Evolutionary conservation across 441 rosid genomes (phyloP).

Genomic region (Arabidopsis lyrata): DNA sequence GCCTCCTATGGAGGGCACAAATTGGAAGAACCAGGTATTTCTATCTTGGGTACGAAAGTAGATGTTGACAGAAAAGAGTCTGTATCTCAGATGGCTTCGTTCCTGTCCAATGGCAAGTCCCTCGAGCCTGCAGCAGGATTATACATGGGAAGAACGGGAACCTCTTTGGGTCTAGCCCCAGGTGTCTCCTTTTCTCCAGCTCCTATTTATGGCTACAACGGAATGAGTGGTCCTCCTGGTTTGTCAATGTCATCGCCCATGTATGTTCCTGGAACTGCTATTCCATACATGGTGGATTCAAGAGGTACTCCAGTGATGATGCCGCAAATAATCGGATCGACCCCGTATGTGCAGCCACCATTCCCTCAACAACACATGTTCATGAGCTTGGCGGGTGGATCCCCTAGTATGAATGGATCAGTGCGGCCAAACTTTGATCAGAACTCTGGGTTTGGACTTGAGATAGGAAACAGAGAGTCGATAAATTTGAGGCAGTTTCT

Average conservation of each 20-base stretch:
- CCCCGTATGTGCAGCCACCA: constrained; percentile 57
- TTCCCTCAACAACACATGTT: constrained; percentile 70
- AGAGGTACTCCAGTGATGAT: constrained; percentile 69
- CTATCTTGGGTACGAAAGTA: constrained; percentile 84
- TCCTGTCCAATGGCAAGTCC: constrained; percentile 70
- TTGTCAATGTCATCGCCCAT: constrained; percentile 65
- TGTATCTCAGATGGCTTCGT: constrained; percentile 53
- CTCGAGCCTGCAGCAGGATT: constrained; percentile 58
- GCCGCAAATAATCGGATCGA: constrained; percentile 73
- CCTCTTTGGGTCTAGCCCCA: constrained; percentile 65
- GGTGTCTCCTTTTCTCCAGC: constrained; percentile 63
- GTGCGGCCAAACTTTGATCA: constrained; percentile 76
- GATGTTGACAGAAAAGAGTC: constrained; percentile 61
- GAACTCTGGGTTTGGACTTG: constrained; percentile 68
- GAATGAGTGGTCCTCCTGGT: constrained; percentile 55
- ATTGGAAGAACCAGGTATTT: constrained; percentile 67
- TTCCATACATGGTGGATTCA: constrained; percentile 77
- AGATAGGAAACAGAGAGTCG: constrained; percentile 66
- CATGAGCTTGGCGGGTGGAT: constrained; percentile 65
- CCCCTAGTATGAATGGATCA: constrained; percentile 51
- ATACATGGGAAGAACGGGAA: constrained; percentile 60
- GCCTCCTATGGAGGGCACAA: constrained; percentile 55
- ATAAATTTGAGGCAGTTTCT: constrained; percentile 69
- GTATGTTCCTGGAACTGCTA: constrained; percentile 66
- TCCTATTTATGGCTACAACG: constrained; percentile 71